A percentile compares a stretch with the other conserved stretches of the same genome.
Evolutionary conservation across 164 flowering plant species (phyloP).

Genomic region (Vitis riparia): DNA sequence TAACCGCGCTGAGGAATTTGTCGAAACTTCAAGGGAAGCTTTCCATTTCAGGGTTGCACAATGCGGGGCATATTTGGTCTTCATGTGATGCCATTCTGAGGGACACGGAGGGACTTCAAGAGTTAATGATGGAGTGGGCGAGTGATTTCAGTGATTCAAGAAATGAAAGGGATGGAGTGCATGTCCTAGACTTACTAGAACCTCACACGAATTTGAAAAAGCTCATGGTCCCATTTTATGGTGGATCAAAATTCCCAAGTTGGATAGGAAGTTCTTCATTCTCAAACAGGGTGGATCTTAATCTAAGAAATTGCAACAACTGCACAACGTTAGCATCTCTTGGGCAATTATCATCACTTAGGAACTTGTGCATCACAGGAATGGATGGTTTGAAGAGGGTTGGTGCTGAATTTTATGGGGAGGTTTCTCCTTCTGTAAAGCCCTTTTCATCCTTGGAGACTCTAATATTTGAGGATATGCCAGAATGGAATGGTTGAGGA

Average conservation of each 20-base stretch:
- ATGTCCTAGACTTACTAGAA: slow-evolving; percentile 14
- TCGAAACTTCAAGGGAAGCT: no score
- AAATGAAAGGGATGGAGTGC: neutral
- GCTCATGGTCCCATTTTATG: slow-evolving; percentile 13
- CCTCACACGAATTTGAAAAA: slow-evolving; percentile 23
- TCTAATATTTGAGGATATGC: neutral
- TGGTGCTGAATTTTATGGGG: neutral
- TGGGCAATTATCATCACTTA: neutral
- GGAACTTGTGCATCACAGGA: neutral
- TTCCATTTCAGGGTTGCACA: no score
- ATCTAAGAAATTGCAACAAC: slow-evolving; percentile 17
- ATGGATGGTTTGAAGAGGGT: neutral
- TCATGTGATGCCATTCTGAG: no score
- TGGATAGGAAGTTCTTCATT: slow-evolving; percentile 16
- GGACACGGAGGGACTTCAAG: no score
- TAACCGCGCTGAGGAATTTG: no score
- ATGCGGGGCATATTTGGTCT: no score
- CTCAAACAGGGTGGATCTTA: slow-evolving; percentile 4
- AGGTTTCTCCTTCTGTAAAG: neutral
- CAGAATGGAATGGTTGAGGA: neutral
- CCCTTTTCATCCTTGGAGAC: neutral
- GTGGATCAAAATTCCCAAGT: slow-evolving; percentile 20
- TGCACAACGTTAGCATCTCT: neutral
- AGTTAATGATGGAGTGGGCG: neutral
- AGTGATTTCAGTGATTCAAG: neutral